These are phyloP conservation scores for Phytopythium aichiense DNA, from an alignment of 352 stramenopile genomes.

Conservation along the genomic window DNA sequence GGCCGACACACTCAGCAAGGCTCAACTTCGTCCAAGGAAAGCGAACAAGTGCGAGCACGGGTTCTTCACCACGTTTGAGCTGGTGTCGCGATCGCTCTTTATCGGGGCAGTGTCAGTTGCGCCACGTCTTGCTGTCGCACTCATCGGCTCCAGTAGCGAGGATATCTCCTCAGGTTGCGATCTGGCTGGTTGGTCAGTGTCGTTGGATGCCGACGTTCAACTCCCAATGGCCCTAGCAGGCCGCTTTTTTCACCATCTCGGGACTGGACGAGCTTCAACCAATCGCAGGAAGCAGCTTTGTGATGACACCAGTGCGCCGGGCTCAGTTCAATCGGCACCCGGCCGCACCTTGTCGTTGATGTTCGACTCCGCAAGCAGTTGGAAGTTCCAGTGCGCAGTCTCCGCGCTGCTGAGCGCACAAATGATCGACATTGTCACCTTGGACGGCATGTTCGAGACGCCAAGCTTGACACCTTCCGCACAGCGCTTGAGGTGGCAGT, in stretches of 20 bases:
- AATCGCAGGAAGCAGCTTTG: background rate
- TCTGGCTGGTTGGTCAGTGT: background rate
- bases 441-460: conserved; percentile 4
- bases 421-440: background rate
- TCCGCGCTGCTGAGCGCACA: background rate
- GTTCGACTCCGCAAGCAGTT: conserved; percentile 1
- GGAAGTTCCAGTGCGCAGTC: conserved; percentile 1
- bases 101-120: background rate
- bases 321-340: background rate
- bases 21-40: background rate
- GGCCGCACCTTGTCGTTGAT: conserved; percentile 1
- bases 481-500: conserved; percentile 7
- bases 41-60: background rate
- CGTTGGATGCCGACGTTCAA: conserved; percentile 1
- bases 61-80: background rate
- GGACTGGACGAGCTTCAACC: background rate
- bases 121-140: background rate
- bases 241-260: background rate
- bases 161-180: background rate
- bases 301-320: background rate
- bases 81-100: background rate
- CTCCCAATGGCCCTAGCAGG: background rate
- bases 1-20: background rate
- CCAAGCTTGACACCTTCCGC: too few relatives aligned
- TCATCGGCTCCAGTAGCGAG: background rate